Conservation (phyloP, 345 rosid species). For the Microcos paniculata region DNA sequence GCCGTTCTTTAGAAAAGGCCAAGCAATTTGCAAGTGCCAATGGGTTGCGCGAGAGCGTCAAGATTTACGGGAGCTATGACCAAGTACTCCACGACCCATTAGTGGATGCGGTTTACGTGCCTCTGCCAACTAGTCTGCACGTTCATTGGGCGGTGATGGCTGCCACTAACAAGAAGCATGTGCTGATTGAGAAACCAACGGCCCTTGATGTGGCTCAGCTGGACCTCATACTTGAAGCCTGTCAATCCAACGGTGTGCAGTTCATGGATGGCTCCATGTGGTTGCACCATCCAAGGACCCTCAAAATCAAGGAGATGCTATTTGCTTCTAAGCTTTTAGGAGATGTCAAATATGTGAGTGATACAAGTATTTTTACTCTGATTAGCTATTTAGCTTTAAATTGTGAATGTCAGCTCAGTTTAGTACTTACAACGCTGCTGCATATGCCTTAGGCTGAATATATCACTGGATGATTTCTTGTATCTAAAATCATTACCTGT, state of each 20-base stretch:
- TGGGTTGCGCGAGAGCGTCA: constrained; percentile 35
- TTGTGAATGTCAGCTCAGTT: not conserved
- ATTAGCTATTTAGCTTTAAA: not conserved
- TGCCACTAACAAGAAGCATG: constrained; percentile 56
- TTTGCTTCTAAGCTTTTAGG: constrained; percentile 50
- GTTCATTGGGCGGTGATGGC: constrained; percentile 57
- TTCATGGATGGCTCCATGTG: constrained; percentile 80
- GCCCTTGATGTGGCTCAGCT: constrained; percentile 53
- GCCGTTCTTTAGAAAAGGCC: constrained; percentile 61
- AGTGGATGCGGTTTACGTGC: constrained; percentile 63
- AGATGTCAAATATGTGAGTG: constrained; percentile 25
- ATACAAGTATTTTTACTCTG: not conserved
- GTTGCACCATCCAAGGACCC: constrained; percentile 74
- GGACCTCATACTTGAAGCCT: constrained; percentile 54
- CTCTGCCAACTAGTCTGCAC: constrained; percentile 57
- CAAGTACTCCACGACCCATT: constrained; percentile 44
- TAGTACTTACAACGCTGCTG: too few relatives aligned
- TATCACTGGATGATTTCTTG: too few relatives aligned
- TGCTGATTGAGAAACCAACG: constrained; percentile 67
- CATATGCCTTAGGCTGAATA: too few relatives aligned
- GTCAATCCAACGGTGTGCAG: constrained; percentile 62
- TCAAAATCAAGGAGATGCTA: constrained; percentile 44
- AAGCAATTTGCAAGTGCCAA: constrained; percentile 42
- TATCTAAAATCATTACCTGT: too few relatives aligned
- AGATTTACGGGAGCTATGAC: constrained; percentile 58